Evolutionary conservation across 2,329 filamentous ascomycete species (phyloP), one percentile per base, ranked within the genome.

Genomic region (Colletotrichum liaoningense): DNA sequence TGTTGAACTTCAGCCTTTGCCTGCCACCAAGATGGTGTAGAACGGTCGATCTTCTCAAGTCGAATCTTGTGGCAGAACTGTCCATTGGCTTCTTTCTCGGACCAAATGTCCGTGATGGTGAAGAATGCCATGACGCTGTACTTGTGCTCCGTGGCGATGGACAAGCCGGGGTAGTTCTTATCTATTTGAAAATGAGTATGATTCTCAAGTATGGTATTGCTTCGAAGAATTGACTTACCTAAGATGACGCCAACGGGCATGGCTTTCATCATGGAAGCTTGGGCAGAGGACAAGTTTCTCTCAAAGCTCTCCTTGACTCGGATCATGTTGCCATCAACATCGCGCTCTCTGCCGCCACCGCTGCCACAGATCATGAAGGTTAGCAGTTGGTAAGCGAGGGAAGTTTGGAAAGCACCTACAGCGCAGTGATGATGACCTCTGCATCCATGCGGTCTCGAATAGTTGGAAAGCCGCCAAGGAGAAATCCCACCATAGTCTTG

Each of bases 41-140:
- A 56, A 16, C 69, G 78, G 72, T 91, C 80, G 0, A 93, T 81
- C 73, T 93, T 93, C 79, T 95, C 91, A 4, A 94, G 87, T 0
- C 93, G 88, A 30, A 93, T 86, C 75, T 90, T 91, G 76, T 88
- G 87, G 0, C 81, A 75, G 1, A 76, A 79, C 6, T 81, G 77
- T 2, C 79, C 79, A 1, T 84, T 74, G 5, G 58, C 55, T 14
- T 83, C 83, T 72, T 85, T 87, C 76, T 95, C 93, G 12, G 82
- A 84, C 93, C 93, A 95, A 0, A 94, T 84, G 62, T 92, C 84
- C 0, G 92, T 93, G 14, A 93, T 84, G 62, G 91, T 89, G 79
- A 94, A 95, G 79, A 87, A 91, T n/a, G 86, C 92, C 55, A 95
- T 84, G 0, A 94, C 90, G 68, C 88, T 91, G 77, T 91, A 95